Percentiles rank a stretch among this genome's conserved stretches.
Conservation (phyloP, 768 basidiomycete species). For the Rhizopogon vulgaris region DNA sequence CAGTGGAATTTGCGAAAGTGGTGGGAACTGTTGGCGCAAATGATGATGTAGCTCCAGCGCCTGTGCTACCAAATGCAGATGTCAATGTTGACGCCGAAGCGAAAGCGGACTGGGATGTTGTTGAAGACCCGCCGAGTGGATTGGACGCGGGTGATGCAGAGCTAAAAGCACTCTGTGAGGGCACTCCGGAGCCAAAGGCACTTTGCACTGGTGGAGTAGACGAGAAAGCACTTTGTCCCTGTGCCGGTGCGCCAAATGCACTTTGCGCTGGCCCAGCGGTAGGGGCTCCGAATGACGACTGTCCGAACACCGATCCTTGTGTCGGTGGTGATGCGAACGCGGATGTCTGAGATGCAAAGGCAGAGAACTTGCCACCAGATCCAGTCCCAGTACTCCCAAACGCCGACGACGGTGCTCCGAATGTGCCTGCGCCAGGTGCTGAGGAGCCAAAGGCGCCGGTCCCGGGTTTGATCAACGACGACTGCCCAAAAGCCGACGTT, state of each 20-base stretch:
- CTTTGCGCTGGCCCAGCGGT: slow-evolving; percentile 10
- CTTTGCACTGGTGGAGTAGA: slow-evolving; percentile 12
- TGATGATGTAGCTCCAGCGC: slow-evolving; percentile 12
- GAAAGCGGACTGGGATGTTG: slow-evolving; percentile 16
- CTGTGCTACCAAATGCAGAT: slow-evolving; percentile 13
- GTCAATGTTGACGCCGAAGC: slow-evolving; percentile 14
- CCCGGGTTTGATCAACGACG: slow-evolving; percentile 40
- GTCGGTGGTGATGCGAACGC: slow-evolving; percentile 27
- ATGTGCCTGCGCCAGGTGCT: slow-evolving; percentile 25
- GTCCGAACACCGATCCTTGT: slow-evolving; percentile 8
- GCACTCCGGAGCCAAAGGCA: slow-evolving; percentile 11
- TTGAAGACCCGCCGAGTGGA: neutral
- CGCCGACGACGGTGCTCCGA: slow-evolving; percentile 17
- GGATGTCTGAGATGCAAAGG: slow-evolving; percentile 44
- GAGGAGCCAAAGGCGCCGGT: slow-evolving; percentile 47
- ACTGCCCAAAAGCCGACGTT: slow-evolving; percentile 28
- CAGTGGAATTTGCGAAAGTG: slow-evolving; percentile 23
- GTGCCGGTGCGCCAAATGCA: slow-evolving; percentile 11
- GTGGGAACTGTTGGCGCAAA: slow-evolving; percentile 13
- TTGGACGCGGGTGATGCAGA: neutral
- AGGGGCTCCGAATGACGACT: slow-evolving; percentile 15
- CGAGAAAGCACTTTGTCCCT: slow-evolving; percentile 13
- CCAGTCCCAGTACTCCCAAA: slow-evolving; percentile 1
- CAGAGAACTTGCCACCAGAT: slow-evolving; percentile 39
- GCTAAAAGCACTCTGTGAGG: slow-evolving; percentile 13